Conservation (phyloP, 768 basidiomycete species). For the Leccinum pellstonianum region DNA sequence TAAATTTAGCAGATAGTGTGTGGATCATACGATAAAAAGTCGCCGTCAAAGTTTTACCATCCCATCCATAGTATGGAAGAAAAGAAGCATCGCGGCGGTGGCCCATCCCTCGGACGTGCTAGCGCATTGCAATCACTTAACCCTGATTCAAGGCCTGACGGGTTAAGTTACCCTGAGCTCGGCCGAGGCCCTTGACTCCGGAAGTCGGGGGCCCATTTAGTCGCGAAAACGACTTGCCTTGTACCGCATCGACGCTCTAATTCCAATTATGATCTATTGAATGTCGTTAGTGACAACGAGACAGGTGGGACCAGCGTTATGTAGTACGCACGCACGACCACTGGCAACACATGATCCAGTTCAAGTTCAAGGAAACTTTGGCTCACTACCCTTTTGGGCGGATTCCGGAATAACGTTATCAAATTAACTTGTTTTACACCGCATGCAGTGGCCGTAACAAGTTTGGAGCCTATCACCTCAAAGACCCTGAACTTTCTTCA, state of each 20-base stretch:
- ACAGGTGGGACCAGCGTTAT: background rate
- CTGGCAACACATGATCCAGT: background rate
- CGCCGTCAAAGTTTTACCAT: background rate
- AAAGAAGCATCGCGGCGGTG: background rate
- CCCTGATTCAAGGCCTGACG: background rate
- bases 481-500: background rate
- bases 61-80: conserved; percentile 1
- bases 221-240: background rate
- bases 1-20: background rate
- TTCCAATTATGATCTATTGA: background rate
- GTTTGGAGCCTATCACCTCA: background rate
- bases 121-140: background rate
- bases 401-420: background rate
- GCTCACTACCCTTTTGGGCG: background rate
- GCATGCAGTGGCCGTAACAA: background rate
- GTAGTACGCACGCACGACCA: background rate
- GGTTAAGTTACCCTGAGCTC: background rate
- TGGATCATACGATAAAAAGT: background rate
- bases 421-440: background rate
- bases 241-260: background rate
- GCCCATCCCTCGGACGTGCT: background rate
- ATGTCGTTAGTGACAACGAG: background rate
- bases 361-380: background rate
- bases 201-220: background rate
- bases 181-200: background rate